Evolutionary conservation across 108 stramenopile genomes (phyloP), one percentile per base, ranked within the genome.

Genomic region (Pseudonitzschia delicatissima): DNA sequence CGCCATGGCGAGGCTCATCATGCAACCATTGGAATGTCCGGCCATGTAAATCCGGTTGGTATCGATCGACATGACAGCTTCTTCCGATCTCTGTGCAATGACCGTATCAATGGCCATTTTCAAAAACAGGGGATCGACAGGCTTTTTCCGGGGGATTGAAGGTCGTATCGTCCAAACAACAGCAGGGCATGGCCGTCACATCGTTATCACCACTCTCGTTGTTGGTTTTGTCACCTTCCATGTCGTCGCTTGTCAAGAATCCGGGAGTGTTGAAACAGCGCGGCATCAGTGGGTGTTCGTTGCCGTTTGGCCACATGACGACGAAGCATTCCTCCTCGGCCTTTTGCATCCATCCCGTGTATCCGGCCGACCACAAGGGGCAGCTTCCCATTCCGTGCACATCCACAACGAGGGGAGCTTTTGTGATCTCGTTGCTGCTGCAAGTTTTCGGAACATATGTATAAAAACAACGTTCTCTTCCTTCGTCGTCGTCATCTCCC

Each of bases 1-100:
- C 2, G 62, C 74, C 74, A 76, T 76, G 55, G 50, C 0, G 5
- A 76, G 18, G 28, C 52, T 33, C 12, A 57, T 45, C 2, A 70
- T 45, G 35, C 74, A 76, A 18, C 74, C 74, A 71, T 76, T 76
- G 52, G 68, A 69, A 65, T 76, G 74, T 8, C 74, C 74, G 13
- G 74, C 63, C 68, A 76, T 69, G 63, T 76, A 76, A 1, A 76
- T 69, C 4, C 74, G 61, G 1, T 33, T 35, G 17, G 35, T 32
- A 76, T 76, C 74, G 28, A 76, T 64, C 5, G 57, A 4, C 11
- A 48, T 34, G 20, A 21, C 28, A 29, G 33, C 23, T 17, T n/a
- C 6, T 50, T n/a, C n/a, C n/a, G n/a, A n/a, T n/a, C n/a, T n/a
- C n/a, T n/a, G n/a, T n/a, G 28, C 52, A 17, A 44, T n/a, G 11